These are phyloP conservation scores for Macrotyloma uniflorum DNA, from an alignment of 306 rosid genomes.

Conservation along the genomic window DNA sequence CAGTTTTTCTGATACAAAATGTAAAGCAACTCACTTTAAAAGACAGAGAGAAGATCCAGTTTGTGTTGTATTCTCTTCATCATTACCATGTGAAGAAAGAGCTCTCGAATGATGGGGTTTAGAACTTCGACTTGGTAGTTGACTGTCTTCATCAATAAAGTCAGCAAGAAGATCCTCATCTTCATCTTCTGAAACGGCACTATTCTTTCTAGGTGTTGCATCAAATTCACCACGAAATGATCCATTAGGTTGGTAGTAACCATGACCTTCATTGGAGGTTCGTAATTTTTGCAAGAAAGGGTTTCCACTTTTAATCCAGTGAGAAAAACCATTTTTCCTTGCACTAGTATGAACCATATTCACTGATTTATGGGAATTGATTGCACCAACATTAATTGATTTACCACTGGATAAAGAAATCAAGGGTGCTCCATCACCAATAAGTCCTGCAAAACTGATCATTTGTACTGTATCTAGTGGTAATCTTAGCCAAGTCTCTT, in stretches of 20 bases:
- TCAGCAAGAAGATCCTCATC: constrained; percentile 99
- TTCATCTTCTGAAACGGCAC: constrained; percentile 78
- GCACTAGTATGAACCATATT: constrained; percentile 52
- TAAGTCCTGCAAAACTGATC: constrained; percentile 94
- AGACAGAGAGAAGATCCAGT: constrained; percentile 96
- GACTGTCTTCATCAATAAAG: constrained; percentile 99
- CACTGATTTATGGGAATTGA: constrained; percentile 53
- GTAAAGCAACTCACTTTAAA: constrained; percentile 64
- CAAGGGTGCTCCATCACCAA: constrained; percentile 96
- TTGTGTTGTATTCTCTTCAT: constrained; percentile 71
- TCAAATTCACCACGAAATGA: constrained; percentile 57
- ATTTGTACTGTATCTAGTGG: constrained; percentile 81
- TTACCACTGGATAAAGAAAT: constrained; percentile 62
- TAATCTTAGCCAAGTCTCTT: constrained; percentile 78
- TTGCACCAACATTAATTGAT: constrained; percentile 48
- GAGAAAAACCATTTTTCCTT: constrained; percentile 72
- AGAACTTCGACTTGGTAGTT: constrained; percentile 90
- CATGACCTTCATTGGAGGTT: constrained; percentile 61
- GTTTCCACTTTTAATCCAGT: constrained; percentile 78
- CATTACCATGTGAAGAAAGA: constrained; percentile 51
- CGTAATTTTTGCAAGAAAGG: constrained; percentile 73
- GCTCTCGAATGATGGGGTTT: constrained; percentile 56
- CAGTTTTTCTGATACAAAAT: constrained; percentile 21
- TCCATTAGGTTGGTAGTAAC: constrained; percentile 57
- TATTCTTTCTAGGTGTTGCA: constrained; percentile 67